These are phyloP conservation scores for Hippophae gyantsensis DNA, from an alignment of 306 rosid species.

Conservation along the genomic window DNA sequence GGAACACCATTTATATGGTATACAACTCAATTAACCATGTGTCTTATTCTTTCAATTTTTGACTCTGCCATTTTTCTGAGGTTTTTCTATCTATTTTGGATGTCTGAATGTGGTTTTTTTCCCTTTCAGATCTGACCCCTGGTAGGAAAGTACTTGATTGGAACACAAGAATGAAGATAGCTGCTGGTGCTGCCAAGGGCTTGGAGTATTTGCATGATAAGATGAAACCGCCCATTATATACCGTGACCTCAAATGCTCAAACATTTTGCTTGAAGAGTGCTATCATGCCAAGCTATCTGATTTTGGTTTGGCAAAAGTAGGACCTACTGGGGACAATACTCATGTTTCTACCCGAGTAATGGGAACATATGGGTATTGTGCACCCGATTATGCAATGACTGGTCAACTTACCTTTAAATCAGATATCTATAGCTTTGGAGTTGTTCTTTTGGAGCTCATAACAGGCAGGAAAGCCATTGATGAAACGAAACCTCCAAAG, in stretches of 20 bases:
- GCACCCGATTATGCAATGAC: constrained; percentile 84
- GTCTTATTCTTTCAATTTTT: too few relatives aligned
- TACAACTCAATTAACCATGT: too few relatives aligned
- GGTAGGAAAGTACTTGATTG: constrained; percentile 55
- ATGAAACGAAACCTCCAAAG: constrained; percentile 25
- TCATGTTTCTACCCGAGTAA: constrained; percentile 62
- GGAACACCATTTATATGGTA: constrained; percentile 78
- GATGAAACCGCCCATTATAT: constrained; percentile 62
- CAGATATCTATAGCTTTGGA: constrained; percentile 85
- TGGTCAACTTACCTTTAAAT: constrained; percentile 72
- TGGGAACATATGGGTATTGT: constrained; percentile 86
- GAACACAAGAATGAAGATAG: constrained; percentile 78
- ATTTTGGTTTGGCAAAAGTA: constrained; percentile 83
- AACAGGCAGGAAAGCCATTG: constrained; percentile 69
- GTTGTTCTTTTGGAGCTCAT: constrained; percentile 92
- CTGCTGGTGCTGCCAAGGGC: constrained; percentile 69
- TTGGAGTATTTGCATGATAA: constrained; percentile 76
- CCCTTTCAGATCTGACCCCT: constrained; percentile 34
- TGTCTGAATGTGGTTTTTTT: background rate
- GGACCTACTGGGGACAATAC: constrained; percentile 72
- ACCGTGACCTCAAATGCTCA: constrained; percentile 77
- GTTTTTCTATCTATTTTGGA: too few relatives aligned
- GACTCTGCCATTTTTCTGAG: too few relatives aligned
- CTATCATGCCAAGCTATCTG: constrained; percentile 70
- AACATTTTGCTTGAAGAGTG: constrained; percentile 77